These are phyloP conservation scores for Teratosphaeria viscida DNA, from an alignment of 2,329 filamentous ascomycete species.

Conservation along the genomic window DNA sequence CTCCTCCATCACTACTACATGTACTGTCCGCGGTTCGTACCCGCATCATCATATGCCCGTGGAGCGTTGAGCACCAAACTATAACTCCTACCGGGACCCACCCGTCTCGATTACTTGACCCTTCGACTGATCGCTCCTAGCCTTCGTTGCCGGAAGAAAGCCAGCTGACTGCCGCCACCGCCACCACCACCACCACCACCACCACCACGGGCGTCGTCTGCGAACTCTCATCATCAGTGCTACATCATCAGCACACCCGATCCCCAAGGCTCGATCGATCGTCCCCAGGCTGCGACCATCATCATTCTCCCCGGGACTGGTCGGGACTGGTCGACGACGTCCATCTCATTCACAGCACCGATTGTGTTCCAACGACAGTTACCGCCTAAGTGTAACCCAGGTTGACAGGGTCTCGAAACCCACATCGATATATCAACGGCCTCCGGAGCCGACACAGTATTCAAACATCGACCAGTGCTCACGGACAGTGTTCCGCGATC, in stretches of 20 bases:
- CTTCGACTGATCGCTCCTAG: neutral
- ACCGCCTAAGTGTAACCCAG: neutral
- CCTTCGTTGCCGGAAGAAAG: neutral
- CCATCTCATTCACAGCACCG: neutral
- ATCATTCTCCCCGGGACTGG: neutral
- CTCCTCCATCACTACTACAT: neutral
- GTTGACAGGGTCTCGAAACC: neutral
- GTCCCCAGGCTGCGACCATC: neutral
- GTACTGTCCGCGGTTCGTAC: neutral
- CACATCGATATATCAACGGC: neutral
- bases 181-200: neutral
- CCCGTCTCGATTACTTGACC: neutral
- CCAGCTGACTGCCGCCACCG: conserved; percentile 1
- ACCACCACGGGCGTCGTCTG: neutral
- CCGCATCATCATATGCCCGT: neutral
- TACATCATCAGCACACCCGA: neutral
- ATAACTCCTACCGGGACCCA: neutral
- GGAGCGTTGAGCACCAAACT: neutral
- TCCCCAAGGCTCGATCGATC: neutral
- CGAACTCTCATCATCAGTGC: no score
- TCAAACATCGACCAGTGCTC: neutral
- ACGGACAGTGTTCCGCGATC: neutral
- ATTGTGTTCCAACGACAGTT: neutral
- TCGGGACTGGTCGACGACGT: neutral
- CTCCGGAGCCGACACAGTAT: neutral